Evolutionary conservation across 768 basidiomycete genomes (phyloP).

Genomic region (Phanerochaete carnosa): DNA sequence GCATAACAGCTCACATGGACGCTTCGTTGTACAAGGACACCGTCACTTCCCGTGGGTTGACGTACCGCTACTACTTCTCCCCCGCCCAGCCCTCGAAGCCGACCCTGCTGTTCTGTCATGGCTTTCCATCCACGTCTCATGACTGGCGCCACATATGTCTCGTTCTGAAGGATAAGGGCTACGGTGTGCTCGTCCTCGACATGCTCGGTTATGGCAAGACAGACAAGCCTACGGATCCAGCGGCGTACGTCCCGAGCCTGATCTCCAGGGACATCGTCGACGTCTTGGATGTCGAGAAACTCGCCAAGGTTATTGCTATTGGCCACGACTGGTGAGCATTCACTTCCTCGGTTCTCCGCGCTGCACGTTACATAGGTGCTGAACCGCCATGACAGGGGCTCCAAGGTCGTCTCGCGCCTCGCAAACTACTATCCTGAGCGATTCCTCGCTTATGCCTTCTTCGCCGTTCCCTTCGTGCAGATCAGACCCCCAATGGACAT

Average conservation of each 20-base stretch:
- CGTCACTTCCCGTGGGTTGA: constrained; percentile 30
- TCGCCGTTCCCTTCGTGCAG: constrained; percentile 33
- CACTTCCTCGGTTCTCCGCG: constrained; percentile 17
- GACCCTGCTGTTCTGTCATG: constrained; percentile 42
- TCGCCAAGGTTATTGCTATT: constrained; percentile 27
- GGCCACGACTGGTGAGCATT: constrained; percentile 38
- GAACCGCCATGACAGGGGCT: background rate
- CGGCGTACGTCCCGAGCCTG: constrained; percentile 22
- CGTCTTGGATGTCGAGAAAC: constrained; percentile 29
- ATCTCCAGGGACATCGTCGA: constrained; percentile 31
- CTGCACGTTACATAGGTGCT: constrained; percentile 19
- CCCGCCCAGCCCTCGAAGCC: constrained; percentile 25
- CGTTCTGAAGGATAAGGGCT: constrained; percentile 37
- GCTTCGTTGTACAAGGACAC: constrained; percentile 27
- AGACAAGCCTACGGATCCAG: constrained; percentile 33
- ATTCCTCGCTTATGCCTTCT: constrained; percentile 38
- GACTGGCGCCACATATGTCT: constrained; percentile 41
- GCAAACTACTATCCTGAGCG: constrained; percentile 36
- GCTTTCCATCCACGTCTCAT: constrained; percentile 38
- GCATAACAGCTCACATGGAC: no score
- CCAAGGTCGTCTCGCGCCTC: constrained; percentile 21
- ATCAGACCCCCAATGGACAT: constrained; percentile 19
- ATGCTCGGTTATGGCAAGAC: constrained; percentile 46
- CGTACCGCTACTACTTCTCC: constrained; percentile 34
- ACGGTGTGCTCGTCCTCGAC: constrained; percentile 40